Percentiles rank a stretch among this genome's conserved stretches.
Conservation (phyloP, 2,329 filamentous ascomycete species). For the Coniochaeta sp. region DNA sequence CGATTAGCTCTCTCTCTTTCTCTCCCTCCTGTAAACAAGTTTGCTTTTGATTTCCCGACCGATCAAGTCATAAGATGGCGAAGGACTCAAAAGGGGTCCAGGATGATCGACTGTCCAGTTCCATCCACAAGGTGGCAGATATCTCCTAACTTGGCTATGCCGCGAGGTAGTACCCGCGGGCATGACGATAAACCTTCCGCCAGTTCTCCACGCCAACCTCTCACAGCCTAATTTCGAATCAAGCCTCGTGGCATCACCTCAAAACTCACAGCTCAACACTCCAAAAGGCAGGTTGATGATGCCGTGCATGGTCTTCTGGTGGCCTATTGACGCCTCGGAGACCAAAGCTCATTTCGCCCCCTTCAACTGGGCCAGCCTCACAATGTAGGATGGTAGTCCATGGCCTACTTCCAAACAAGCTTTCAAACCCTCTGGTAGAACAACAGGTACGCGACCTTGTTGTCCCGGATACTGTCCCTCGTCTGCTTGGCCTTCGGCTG, state of each 20-base stretch:
- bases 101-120: background rate
- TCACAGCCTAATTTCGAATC: background rate
- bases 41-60: background rate
- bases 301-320: background rate
- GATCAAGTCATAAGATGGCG: background rate
- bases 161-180: background rate
- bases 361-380: background rate
- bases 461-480: constrained; percentile 70
- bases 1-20: background rate
- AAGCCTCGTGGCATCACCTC: background rate
- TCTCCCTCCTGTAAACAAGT: background rate
- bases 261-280: background rate
- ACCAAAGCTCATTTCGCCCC: background rate
- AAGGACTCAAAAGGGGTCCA: background rate
- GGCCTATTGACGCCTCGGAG: background rate
- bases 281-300: background rate
- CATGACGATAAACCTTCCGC: background rate
- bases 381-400: background rate
- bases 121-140: background rate
- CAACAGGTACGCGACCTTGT: constrained; percentile 93
- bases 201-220: background rate
- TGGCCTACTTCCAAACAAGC: background rate
- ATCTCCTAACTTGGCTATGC: background rate
- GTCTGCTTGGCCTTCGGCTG: constrained; percentile 48
- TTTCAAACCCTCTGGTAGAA: constrained; percentile 76